Percentiles rank a stretch among this genome's conserved stretches.
These are phyloP conservation scores for Fallopia convolvulus DNA, from an alignment of 148 eudicot genomes.

Conservation along the genomic window DNA sequence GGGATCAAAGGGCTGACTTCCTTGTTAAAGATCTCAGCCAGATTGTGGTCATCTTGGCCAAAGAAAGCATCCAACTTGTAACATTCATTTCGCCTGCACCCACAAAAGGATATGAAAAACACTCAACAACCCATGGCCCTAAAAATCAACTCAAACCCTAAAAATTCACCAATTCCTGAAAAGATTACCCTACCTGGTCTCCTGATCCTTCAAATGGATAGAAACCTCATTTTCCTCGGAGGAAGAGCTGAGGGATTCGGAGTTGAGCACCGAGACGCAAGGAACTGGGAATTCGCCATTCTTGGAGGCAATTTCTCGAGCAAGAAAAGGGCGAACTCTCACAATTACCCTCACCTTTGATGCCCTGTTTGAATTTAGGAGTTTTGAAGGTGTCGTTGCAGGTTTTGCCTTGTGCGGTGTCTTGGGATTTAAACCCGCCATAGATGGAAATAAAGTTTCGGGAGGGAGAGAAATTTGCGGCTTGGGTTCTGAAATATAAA, in stretches of 20 bases:
- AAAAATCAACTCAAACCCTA: background rate
- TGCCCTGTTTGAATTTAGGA: slow-evolving; percentile 8
- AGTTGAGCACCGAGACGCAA: slow-evolving; percentile 39
- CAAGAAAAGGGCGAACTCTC: slow-evolving; percentile 72
- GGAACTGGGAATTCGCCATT: slow-evolving; percentile 23
- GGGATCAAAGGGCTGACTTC: slow-evolving; percentile 77
- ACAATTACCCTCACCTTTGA: slow-evolving; percentile 69
- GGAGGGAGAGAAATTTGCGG: background rate
- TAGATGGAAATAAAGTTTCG: background rate
- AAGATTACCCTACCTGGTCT: slow-evolving; percentile 38
- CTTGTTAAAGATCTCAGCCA: slow-evolving; percentile 49
- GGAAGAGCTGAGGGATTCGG: slow-evolving; percentile 15
- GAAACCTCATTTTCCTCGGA: slow-evolving; percentile 38
- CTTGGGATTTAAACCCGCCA: background rate
- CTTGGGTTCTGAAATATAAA: background rate
- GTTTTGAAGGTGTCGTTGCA: slow-evolving; percentile 33
- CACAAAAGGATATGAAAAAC: slow-evolving; percentile 3
- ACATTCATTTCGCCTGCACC: slow-evolving; percentile 69
- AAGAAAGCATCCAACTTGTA: slow-evolving; percentile 70
- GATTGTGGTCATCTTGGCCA: slow-evolving; percentile 53
- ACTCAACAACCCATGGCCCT: background rate
- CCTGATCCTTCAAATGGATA: slow-evolving; percentile 63
- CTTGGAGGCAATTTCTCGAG: slow-evolving; percentile 30
- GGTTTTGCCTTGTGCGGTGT: slow-evolving; percentile 10
- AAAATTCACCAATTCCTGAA: background rate